These are phyloP conservation scores for Polychaeton citri DNA, from an alignment of 2,329 filamentous ascomycete genomes.

Conservation along the genomic window DNA sequence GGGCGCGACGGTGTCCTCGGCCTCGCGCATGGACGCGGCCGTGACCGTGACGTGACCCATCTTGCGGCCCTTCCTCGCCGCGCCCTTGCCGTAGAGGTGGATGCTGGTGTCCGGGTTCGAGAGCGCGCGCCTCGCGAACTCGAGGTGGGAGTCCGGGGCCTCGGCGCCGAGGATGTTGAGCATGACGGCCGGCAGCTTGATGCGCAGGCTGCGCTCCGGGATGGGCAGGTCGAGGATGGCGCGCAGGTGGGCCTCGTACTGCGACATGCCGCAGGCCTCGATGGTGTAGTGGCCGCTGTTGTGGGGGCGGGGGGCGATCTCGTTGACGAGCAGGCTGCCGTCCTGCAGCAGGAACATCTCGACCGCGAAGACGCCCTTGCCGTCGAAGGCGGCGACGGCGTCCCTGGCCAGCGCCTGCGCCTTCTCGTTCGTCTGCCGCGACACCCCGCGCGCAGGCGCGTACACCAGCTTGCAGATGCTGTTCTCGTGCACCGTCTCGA, in stretches of 20 bases:
- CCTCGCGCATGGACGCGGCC: conserved; percentile 51
- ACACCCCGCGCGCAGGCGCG: conserved; percentile 63
- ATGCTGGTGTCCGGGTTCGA: conserved; percentile 46
- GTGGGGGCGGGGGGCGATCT: conserved; percentile 71
- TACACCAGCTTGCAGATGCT: conserved; percentile 91
- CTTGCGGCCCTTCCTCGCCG: conserved; percentile 74
- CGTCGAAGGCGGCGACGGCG: conserved; percentile 67
- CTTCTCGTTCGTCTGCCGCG: conserved; percentile 43
- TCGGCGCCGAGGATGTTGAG: conserved; percentile 66
- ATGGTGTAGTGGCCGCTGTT: conserved; percentile 96
- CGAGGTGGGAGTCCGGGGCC: conserved; percentile 48
- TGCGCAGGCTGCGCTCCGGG: conserved; percentile 37
- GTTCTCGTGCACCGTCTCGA: conserved; percentile 92
- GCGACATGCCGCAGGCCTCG: conserved; percentile 76
- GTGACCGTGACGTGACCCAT: conserved; percentile 89
- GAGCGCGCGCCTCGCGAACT: conserved; percentile 43
- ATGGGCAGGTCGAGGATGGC: conserved; percentile 63
- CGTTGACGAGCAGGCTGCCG: conserved; percentile 59
- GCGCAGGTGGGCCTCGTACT: conserved; percentile 81
- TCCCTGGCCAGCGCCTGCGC: conserved; percentile 67
- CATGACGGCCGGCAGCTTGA: conserved; percentile 55
- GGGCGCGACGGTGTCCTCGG: conserved; percentile 54
- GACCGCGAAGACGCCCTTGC: conserved; percentile 87
- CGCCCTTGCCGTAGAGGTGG: conserved; percentile 83
- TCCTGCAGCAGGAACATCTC: conserved; percentile 84